Percentiles rank a stretch among this genome's conserved stretches.
These are phyloP conservation scores for Hylodesmum podocarpum DNA, from an alignment of 306 rosid species.

Conservation along the genomic window DNA sequence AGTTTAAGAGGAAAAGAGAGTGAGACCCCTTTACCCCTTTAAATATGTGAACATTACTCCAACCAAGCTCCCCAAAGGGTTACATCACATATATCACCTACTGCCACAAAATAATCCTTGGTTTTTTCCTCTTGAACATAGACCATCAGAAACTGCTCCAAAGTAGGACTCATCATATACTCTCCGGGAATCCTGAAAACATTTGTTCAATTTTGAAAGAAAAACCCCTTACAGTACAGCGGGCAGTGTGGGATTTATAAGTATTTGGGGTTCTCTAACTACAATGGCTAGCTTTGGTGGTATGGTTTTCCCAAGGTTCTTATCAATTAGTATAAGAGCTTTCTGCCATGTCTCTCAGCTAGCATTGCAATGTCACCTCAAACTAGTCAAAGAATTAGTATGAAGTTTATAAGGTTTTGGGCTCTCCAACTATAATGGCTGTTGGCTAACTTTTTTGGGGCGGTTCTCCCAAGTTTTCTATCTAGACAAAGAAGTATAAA, in stretches of 20 bases:
- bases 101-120: neutral
- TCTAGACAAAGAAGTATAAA: neutral
- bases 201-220: neutral
- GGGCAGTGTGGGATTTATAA: neutral
- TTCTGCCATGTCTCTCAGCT: neutral
- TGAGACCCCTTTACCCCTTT: too few species aligned
- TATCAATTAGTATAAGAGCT: neutral
- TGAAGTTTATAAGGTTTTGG: neutral
- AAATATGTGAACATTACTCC: neutral
- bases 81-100: neutral
- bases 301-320: neutral
- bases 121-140: neutral
- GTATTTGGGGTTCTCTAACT: neutral
- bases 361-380: neutral
- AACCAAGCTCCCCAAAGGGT: neutral
- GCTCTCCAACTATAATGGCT: neutral
- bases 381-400: neutral
- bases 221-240: neutral
- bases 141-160: neutral
- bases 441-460: neutral
- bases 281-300: neutral
- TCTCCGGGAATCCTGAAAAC: neutral
- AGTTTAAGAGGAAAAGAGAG: neutral
- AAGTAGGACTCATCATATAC: neutral
- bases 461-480: neutral